Evolutionary conservation across 495 filamentous ascomycete species (phyloP), one percentile per base, ranked within the genome.

Genomic region (Penicillium samsonianum): DNA sequence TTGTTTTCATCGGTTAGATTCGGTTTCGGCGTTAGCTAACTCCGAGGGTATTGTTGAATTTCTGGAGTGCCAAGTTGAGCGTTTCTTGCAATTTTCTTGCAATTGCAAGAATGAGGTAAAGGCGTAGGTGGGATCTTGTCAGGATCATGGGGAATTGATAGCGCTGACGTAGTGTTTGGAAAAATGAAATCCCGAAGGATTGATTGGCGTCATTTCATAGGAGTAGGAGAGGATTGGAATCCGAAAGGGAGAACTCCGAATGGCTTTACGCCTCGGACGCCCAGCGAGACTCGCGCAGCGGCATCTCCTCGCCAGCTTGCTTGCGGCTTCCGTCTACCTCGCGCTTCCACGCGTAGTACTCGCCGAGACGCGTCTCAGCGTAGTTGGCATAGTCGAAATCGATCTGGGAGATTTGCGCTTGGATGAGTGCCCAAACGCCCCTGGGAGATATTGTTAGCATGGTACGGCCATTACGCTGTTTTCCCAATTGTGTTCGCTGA

Each of bases 361-460:
- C 94, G 38, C 89, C 89, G 9, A 99, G 77, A 54, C 95, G 80
- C 5, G 87, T 67, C 68, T 96, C 90, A 22, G 93, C 95, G 73
- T 98, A 99, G 23, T 82, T 81, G 35, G 90, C 90, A 64, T 98
- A 99, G 73, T 99, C 92, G 65, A 99, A 99, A 69, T 98, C 91
- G 61, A 99, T 98, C 56, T 93, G 85, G 5, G 89, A 93, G 60
- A 99, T 98, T 17, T 85, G 90, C 2, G 92, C 90, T 76, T 99
- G 95, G 65, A 99, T 97, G 48, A 98, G 80, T 9, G 91, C 90
- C 95, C 95, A 98, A 47, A 96, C 89, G 22, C 94, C 95, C 91
- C 88, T 90, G 65, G 40, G 56, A 63, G 67, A 45, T 41, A 50
- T 23, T 26, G 30, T 67, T 31, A 67, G 58, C 23, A 57, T 17